phyloP scores from a whole-genome alignment of 768 basidiomycete genomes.

The Hygrophorus pudorinus region DNA sequence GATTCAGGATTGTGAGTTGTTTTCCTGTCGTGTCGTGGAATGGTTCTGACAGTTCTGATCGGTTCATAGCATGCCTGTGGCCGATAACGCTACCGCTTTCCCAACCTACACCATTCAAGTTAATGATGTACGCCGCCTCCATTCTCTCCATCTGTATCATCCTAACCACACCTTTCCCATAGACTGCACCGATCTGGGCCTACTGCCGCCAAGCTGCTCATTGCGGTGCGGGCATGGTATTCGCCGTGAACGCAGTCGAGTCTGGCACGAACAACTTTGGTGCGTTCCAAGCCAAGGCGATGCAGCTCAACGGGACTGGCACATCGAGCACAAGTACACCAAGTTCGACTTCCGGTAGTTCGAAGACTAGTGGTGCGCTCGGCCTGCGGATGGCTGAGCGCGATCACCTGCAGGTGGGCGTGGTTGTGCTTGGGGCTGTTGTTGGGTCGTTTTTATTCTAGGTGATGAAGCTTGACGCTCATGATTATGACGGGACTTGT shows the following conservation, averaged over 20 bases:
- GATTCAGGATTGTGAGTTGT: constrained; percentile 36
- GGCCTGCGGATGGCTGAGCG: neutral
- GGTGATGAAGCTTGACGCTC: too few species aligned
- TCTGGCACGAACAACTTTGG: constrained; percentile 39
- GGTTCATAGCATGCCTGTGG: constrained; percentile 35
- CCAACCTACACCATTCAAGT: constrained; percentile 43
- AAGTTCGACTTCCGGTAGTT: constrained; percentile 8
- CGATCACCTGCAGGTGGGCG: too few species aligned
- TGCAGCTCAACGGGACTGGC: constrained; percentile 31
- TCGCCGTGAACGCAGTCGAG: constrained; percentile 44
- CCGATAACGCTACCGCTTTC: constrained; percentile 30
- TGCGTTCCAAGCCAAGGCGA: constrained; percentile 40
- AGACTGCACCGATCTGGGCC: constrained; percentile 47
- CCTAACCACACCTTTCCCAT: constrained; percentile 4
- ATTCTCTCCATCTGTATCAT: neutral
- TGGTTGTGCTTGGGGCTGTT: too few species aligned
- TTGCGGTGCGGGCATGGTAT: constrained; percentile 53
- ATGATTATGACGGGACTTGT: too few species aligned
- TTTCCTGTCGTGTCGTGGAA: constrained; percentile 7
- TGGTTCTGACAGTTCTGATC: neutral
- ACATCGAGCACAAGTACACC: constrained; percentile 6
- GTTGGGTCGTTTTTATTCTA: too few species aligned
- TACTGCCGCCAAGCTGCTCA: constrained; percentile 43
- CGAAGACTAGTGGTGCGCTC: constrained; percentile 14
- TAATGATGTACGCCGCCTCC: constrained; percentile 34